phyloP scores from a whole-genome alignment of 1,284 basidiomycete genomes.

The Ceratobasidium sp. region DNA sequence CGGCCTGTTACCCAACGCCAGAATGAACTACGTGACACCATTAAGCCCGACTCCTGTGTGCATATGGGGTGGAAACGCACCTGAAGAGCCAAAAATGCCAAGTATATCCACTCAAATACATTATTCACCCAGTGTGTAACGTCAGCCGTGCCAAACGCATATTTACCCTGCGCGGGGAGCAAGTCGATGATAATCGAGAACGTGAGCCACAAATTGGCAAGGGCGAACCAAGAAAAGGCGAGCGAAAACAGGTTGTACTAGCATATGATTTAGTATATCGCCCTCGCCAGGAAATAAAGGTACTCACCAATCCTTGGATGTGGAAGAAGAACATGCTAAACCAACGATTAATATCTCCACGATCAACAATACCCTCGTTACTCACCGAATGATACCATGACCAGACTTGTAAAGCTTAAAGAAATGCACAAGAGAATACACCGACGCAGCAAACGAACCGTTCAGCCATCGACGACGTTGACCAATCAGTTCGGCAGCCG shows the following conservation, averaged over 20 bases:
- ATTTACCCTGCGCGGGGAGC: slow-evolving; percentile 67
- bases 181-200: slow-evolving; percentile 96
- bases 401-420: slow-evolving; percentile 86
- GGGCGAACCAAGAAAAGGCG: slow-evolving; percentile 88
- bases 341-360: not conserved
- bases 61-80: slow-evolving; percentile 39
- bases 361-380: not conserved
- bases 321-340: slow-evolving; percentile 91
- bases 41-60: slow-evolving; percentile 24
- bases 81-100: slow-evolving; percentile 80
- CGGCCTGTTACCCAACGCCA: slow-evolving; percentile 95
- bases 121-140: slow-evolving; percentile 90
- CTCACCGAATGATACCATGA: slow-evolving; percentile 71
- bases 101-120: slow-evolving; percentile 85
- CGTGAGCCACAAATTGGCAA: slow-evolving; percentile 94
- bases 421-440: slow-evolving; percentile 96
- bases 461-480: slow-evolving; percentile 97
- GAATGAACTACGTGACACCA: slow-evolving; percentile 70
- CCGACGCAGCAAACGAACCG: slow-evolving; percentile 94
- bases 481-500: slow-evolving; percentile 88
- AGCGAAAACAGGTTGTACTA: slow-evolving; percentile 81
- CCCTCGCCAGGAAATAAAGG: not conserved
- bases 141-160: slow-evolving; percentile 70
- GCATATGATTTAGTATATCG: slow-evolving; percentile 18
- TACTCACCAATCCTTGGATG: slow-evolving; percentile 81